These are phyloP conservation scores for Elaeis oleifera DNA, from an alignment of 202 grass and related monocot species.

Conservation along the genomic window DNA sequence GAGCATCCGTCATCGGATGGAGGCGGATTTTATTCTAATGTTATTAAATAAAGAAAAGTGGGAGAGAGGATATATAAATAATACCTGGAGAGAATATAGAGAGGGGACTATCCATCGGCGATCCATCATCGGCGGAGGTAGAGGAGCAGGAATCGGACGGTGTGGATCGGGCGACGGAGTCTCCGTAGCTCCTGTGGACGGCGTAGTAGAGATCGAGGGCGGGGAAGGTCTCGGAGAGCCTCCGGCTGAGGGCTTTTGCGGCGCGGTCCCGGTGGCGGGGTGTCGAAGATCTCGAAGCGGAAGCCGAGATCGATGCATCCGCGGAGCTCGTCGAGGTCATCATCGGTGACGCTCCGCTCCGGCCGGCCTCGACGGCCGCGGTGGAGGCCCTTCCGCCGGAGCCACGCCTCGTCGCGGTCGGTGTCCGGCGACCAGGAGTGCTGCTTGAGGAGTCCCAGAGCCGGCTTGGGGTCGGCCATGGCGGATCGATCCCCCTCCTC, in stretches of 20 bases:
- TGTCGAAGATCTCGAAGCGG: slow-evolving; percentile 33
- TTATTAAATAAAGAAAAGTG: background rate
- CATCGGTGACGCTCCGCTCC: slow-evolving; percentile 54
- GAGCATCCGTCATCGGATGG: no score
- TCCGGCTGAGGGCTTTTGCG: slow-evolving; percentile 19
- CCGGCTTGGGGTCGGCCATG: slow-evolving; percentile 6
- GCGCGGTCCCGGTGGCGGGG: slow-evolving; percentile 23
- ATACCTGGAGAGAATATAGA: slow-evolving; percentile 58
- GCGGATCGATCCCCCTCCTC: background rate
- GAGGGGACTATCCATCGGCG: slow-evolving; percentile 52
- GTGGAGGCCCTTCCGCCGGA: slow-evolving; percentile 37
- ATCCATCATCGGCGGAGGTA: slow-evolving; percentile 41
- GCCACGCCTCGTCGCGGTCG: slow-evolving; percentile 66
- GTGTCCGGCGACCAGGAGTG: slow-evolving; percentile 76
- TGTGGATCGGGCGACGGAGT: background rate
- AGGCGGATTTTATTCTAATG: no score
- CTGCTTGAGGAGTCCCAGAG: slow-evolving; percentile 51
- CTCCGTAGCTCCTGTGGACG: slow-evolving; percentile 23
- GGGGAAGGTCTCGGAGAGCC: slow-evolving; percentile 52
- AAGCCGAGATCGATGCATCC: slow-evolving; percentile 69
- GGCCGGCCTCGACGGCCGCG: slow-evolving; percentile 21
- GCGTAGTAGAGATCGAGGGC: slow-evolving; percentile 71
- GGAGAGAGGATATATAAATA: background rate
- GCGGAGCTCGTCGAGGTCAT: slow-evolving; percentile 71
- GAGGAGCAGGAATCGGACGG: slow-evolving; percentile 13